phyloP scores from a whole-genome alignment of 164 flowering plant species.

The Buxus sempervirens region DNA sequence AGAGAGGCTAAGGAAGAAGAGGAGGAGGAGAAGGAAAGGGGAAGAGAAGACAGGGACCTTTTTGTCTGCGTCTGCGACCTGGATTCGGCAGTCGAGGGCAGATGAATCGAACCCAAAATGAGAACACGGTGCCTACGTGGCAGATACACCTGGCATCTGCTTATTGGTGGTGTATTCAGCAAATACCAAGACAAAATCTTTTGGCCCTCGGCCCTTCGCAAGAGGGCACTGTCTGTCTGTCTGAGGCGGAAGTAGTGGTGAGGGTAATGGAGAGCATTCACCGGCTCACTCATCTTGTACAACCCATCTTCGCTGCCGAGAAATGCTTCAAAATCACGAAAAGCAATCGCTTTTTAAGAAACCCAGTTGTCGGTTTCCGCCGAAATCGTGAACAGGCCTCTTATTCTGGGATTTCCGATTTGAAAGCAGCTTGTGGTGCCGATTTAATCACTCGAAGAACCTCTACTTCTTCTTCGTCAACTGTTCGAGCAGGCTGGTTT shows the following conservation, averaged over 20 bases:
- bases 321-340: conserved; percentile 17
- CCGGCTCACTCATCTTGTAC: conserved; percentile 35
- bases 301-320: conserved; percentile 20
- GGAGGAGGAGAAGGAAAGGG: too few relatives aligned
- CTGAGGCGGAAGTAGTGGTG: background rate
- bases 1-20: too few relatives aligned
- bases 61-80: too few relatives aligned
- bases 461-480: conserved; percentile 22
- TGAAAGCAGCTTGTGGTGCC: conserved; percentile 9
- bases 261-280: conserved; percentile 19
- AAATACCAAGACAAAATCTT: too few relatives aligned
- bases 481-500: conserved; percentile 67
- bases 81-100: too few relatives aligned
- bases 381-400: conserved; percentile 2
- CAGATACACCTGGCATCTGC: too few relatives aligned
- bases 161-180: too few relatives aligned
- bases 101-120: too few relatives aligned
- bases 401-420: conserved; percentile 1
- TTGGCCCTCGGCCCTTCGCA: too few relatives aligned
- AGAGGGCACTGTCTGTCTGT: too few relatives aligned
- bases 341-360: conserved; percentile 7
- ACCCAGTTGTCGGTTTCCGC: background rate
- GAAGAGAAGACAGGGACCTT: too few relatives aligned
- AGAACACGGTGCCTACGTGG: too few relatives aligned
- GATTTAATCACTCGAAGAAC: conserved; percentile 12